A percentile compares a stretch with the other conserved stretches of the same genome.
Evolutionary conservation across 176 grass and related monocot species (phyloP).

Genomic region (Zoysia japonica): DNA sequence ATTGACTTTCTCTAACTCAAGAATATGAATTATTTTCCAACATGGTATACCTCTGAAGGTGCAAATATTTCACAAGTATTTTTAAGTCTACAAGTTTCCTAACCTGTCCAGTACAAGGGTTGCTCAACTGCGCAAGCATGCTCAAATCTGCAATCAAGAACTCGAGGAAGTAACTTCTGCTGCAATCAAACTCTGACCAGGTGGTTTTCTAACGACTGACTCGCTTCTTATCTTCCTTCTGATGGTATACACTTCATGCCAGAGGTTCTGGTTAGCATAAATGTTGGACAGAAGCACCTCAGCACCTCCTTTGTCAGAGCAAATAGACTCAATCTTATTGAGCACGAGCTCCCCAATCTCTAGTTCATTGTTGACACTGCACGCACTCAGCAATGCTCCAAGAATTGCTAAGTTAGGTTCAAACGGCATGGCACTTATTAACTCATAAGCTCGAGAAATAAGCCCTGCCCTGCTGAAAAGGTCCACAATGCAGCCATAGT

Average conservation of each 20-base stretch:
- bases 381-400: constrained; percentile 62
- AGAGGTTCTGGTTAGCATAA: constrained; percentile 59
- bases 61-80: no score
- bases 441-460: constrained; percentile 50
- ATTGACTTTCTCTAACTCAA: no score
- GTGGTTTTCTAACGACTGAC: constrained; percentile 45
- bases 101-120: constrained; percentile 15
- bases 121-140: not conserved
- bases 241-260: constrained; percentile 60
- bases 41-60: no score
- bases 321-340: constrained; percentile 58
- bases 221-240: constrained; percentile 53
- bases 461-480: constrained; percentile 72
- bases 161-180: constrained; percentile 27
- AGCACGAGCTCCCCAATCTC: constrained; percentile 62
- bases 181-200: constrained; percentile 56
- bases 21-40: no score
- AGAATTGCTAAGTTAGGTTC: constrained; percentile 62
- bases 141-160: constrained; percentile 26
- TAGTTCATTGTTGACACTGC: constrained; percentile 53
- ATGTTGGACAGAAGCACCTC: constrained; percentile 73
- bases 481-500: constrained; percentile 76
- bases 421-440: constrained; percentile 56
- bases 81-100: constrained; percentile 16
- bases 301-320: constrained; percentile 60